phyloP scores from a whole-genome alignment of 2,329 filamentous ascomycete genomes.

The Aspergillus tanneri region DNA sequence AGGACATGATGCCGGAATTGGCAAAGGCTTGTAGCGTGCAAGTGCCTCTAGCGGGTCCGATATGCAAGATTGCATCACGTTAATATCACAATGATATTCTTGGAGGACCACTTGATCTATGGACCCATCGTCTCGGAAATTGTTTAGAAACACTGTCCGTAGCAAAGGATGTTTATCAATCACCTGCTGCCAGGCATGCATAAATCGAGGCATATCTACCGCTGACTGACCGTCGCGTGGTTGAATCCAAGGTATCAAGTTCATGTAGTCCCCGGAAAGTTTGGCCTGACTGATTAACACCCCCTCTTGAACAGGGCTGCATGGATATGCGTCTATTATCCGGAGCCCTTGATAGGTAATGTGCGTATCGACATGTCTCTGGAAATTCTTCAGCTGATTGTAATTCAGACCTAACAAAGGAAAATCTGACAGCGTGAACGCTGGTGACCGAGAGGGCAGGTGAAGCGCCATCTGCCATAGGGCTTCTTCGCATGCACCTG shows the following conservation, averaged over 20 bases:
- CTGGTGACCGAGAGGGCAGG: background rate
- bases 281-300: background rate
- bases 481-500: background rate
- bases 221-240: background rate
- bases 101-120: slow-evolving; percentile 7
- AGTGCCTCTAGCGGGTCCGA: background rate
- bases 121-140: background rate
- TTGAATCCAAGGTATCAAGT: background rate
- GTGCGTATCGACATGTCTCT: background rate
- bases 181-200: slow-evolving; percentile 7
- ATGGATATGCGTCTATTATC: background rate
- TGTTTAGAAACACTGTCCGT: slow-evolving; percentile 7
- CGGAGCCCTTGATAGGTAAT: background rate
- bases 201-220: background rate
- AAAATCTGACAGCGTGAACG: background rate
- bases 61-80: background rate
- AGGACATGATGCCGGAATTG: background rate
- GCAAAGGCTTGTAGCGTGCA: background rate
- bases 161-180: slow-evolving; percentile 10
- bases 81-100: too few relatives aligned
- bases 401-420: background rate
- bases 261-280: background rate
- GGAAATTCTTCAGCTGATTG: background rate
- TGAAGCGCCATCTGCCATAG: background rate
- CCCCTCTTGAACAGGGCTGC: background rate